Base-by-base conservation (phyloP, 2,329 filamentous ascomycete genomes). In the Sarocladium brachiariae region DNA sequence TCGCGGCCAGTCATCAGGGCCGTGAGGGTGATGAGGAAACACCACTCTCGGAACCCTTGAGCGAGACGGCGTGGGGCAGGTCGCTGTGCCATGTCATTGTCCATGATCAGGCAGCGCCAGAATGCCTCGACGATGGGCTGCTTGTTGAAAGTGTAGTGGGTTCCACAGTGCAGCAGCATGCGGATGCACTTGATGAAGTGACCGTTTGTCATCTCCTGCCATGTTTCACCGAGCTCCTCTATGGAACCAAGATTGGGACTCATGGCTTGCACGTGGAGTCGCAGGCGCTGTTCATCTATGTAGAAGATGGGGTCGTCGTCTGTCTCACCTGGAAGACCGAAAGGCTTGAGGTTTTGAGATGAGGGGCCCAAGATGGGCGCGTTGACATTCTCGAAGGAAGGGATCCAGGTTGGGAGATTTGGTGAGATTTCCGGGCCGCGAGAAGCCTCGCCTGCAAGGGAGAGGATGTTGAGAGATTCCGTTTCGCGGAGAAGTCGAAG, bases 111-210 rank as follows among this genome's bases (percentile, higher is more conserved):
- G 2, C 59, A 60, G 13, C 60, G 55, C 55, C 57, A 62, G 50
- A 62, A 59, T 19, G 57, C 58, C 19, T 62, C 59, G 23, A 60
- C 56, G 10, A 59, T 56, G 50, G 57, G 58, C 25, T 62, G 55
- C 8, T 53, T 25, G 0, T 57, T 60, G 21, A 51, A 51, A 1
- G 45, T 6, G 38, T 61, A 62, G 1, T 25, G 16, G 6, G 35
- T 16, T n/a, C 56, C 58, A 11, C 54, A 58, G 39, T 61, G 54
- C 4, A 58, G 54, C 16, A 59, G 55, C 1, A 58, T 55, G 31
- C 48, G 55, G 41, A 56, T 53, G 45, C 50, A 54, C n/a, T 50
- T 45, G 23, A 39, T 52, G 46, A 58, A 52, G 23, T 31, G 23
- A 1, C 50, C 50, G 8, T 9, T 11, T 2, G 31, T 31, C 30